phyloP scores from a whole-genome alignment of 2,329 filamentous ascomycete genomes.

The Lasiodiplodia gonubiensis region DNA sequence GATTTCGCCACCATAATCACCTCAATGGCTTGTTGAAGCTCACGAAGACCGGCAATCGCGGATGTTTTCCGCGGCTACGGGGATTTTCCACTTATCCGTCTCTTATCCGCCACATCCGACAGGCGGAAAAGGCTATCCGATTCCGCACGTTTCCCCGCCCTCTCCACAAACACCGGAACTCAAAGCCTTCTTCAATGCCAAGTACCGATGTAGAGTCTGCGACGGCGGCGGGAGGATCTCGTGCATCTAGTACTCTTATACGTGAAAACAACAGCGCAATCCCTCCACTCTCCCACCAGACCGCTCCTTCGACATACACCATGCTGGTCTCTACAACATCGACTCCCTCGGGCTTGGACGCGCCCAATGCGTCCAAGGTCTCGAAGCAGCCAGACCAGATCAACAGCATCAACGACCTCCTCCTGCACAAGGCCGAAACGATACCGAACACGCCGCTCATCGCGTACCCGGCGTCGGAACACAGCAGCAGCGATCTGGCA shows the following conservation, averaged over 20 bases:
- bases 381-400: constrained; percentile 19
- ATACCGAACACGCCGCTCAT: constrained; percentile 34
- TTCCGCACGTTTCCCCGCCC: constrained; percentile 12
- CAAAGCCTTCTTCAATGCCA: constrained; percentile 17
- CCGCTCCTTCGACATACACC: background rate
- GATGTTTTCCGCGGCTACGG: background rate
- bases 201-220: background rate
- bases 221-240: background rate
- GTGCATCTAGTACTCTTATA: background rate
- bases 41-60: background rate
- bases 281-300: background rate
- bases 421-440: constrained; percentile 22
- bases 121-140: constrained; percentile 15
- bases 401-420: constrained; percentile 25
- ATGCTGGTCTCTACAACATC: constrained; percentile 6
- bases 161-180: background rate
- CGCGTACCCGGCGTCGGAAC: constrained; percentile 34
- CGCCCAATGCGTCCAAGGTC: constrained; percentile 15
- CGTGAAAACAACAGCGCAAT: background rate
- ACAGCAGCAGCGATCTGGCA: constrained; percentile 36
- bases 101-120: background rate
- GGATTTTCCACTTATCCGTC: background rate
- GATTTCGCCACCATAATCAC: background rate
- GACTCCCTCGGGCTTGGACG: constrained; percentile 9
- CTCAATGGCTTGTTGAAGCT: too few species aligned